Percentiles rank a stretch among this genome's conserved stretches.
Evolutionary conservation across 2,329 filamentous ascomycete species (phyloP).

Genomic region (Colletotrichum shisoi): DNA sequence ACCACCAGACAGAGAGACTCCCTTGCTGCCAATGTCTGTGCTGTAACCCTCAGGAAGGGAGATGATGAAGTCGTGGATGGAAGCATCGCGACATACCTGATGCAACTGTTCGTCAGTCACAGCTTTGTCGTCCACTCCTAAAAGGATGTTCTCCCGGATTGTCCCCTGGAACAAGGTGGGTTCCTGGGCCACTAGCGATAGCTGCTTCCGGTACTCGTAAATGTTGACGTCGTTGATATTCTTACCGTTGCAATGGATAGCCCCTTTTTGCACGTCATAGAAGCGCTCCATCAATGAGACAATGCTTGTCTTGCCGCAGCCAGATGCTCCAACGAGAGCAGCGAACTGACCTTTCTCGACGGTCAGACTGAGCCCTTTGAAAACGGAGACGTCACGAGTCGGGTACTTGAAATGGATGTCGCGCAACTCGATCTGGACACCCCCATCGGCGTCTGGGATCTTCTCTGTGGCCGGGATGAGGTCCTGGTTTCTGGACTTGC

Average conservation of each 20-base stretch:
- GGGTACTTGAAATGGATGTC: conserved; percentile 69
- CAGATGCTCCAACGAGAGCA: conserved; percentile 73
- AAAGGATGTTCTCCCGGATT: conserved; percentile 72
- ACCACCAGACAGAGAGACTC: conserved; percentile 72
- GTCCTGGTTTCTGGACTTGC: conserved; percentile 54
- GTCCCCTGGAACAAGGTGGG: conserved; percentile 73
- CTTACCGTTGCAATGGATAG: conserved; percentile 69
- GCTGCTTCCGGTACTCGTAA: conserved; percentile 66
- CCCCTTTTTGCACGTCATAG: conserved; percentile 71
- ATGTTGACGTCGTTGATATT: conserved; percentile 68
- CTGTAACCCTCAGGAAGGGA: conserved; percentile 73
- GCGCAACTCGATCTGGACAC: conserved; percentile 64
- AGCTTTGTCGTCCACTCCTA: conserved; percentile 66
- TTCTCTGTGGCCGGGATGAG: conserved; percentile 44
- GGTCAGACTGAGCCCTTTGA: conserved; percentile 68
- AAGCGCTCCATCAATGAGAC: conserved; percentile 73
- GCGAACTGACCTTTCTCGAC: conserved; percentile 75
- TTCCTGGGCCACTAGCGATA: conserved; percentile 79
- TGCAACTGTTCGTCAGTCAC: conserved; percentile 62
- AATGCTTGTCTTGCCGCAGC: conserved; percentile 77
- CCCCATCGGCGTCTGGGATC: conserved; percentile 58
- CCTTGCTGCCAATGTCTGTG: conserved; percentile 72
- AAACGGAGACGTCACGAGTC: conserved; percentile 64
- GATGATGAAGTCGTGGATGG: conserved; percentile 74
- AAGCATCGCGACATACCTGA: conserved; percentile 66